phyloP scores from a whole-genome alignment of 1,139 yeast genomes.

The Zygoascus hellenicus region DNA sequence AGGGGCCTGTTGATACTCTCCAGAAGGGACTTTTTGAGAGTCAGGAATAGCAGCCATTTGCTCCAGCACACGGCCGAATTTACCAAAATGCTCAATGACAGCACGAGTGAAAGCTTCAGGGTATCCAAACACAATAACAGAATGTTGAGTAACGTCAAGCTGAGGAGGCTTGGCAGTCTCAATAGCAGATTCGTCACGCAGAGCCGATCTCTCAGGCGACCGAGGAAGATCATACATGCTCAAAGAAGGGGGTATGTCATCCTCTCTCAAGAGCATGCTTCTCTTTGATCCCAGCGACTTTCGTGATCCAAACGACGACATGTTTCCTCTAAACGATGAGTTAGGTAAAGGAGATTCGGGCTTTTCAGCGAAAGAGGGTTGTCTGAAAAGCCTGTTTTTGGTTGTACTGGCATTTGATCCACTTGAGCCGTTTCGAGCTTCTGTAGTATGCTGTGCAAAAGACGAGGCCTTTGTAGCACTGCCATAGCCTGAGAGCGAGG shows the following conservation, averaged over 20 bases:
- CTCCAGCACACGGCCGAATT: conserved; percentile 76
- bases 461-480: conserved; percentile 5
- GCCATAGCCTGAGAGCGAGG: conserved; percentile 6
- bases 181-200: neutral
- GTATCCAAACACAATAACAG: conserved; percentile 84
- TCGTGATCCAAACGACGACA: conserved; percentile 9
- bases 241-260: conserved; percentile 33
- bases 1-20: conserved; percentile 46
- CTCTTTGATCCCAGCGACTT: conserved; percentile 6
- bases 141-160: conserved; percentile 1
- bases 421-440: neutral
- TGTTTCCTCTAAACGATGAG: neutral
- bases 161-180: neutral
- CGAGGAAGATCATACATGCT: conserved; percentile 29
- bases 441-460: neutral
- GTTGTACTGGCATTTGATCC: neutral
- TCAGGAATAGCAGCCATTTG: conserved; percentile 43
- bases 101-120: conserved; percentile 66
- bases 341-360: conserved; percentile 4
- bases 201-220: neutral
- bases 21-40: conserved; percentile 12
- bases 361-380: neutral
- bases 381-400: neutral
- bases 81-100: conserved; percentile 68
- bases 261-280: conserved; percentile 1